Percentiles rank a stretch among this genome's conserved stretches.
Conservation (phyloP, 352 stramenopile genomes). For the Phytophthora cryptogea region DNA sequence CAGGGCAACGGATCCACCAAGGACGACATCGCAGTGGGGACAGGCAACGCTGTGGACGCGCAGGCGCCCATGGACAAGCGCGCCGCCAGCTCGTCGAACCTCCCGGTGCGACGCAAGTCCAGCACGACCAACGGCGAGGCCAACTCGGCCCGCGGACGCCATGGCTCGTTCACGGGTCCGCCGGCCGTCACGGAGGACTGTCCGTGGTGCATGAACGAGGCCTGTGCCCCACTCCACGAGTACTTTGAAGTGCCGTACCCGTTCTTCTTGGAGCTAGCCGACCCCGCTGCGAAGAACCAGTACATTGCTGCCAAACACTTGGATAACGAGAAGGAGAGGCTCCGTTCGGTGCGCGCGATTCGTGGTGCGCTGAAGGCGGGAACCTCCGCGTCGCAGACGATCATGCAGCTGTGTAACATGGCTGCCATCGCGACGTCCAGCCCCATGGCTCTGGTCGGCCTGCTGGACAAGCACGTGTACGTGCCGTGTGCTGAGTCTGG, state of each 20-base stretch:
- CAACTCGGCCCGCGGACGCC: constrained; percentile 23
- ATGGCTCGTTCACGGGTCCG: constrained; percentile 21
- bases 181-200: constrained; percentile 40
- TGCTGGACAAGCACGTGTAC: constrained; percentile 79
- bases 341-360: constrained; percentile 63
- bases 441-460: constrained; percentile 62
- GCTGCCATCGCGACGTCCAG: constrained; percentile 78
- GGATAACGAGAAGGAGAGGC: constrained; percentile 70
- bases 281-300: constrained; percentile 48
- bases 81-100: constrained; percentile 37
- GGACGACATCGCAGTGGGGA: constrained; percentile 14
- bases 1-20: constrained; percentile 33
- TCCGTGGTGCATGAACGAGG: constrained; percentile 70
- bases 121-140: constrained; percentile 45
- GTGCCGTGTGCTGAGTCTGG: constrained; percentile 62
- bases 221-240: constrained; percentile 62
- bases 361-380: constrained; percentile 46
- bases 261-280: constrained; percentile 62
- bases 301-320: constrained; percentile 70
- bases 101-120: constrained; percentile 58
- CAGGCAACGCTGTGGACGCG: constrained; percentile 10
- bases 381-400: constrained; percentile 47
- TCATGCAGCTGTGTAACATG: constrained; percentile 81
- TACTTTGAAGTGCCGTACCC: constrained; percentile 77
- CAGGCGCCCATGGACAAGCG: constrained; percentile 40